A percentile compares a stretch with the other conserved stretches of the same genome.
Evolutionary conservation across 1,284 basidiomycete species (phyloP).

Genomic region (Boletus mariae): DNA sequence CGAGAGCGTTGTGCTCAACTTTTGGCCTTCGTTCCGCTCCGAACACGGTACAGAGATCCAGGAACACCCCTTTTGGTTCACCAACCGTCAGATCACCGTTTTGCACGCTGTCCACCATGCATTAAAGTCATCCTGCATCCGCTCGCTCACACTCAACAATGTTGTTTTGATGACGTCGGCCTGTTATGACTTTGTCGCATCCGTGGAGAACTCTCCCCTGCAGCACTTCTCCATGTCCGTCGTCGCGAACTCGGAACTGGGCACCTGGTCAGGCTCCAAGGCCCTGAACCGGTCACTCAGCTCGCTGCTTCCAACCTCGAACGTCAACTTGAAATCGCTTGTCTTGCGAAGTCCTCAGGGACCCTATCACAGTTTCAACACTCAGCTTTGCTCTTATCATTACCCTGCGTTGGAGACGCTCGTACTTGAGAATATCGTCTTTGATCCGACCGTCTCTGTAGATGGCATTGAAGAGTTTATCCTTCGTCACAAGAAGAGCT

Average conservation of each 20-base stretch:
- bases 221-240: conserved; percentile 31
- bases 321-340: conserved; percentile 22
- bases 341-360: conserved; percentile 27
- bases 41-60: conserved; percentile 23
- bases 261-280: conserved; percentile 32
- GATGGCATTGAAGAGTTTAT: conserved; percentile 31
- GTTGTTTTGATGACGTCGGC: conserved; percentile 23
- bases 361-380: conserved; percentile 27
- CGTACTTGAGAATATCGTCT: conserved; percentile 31
- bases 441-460: conserved; percentile 20
- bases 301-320: conserved; percentile 24
- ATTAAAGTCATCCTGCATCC: conserved; percentile 21
- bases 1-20: conserved; percentile 24
- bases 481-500: conserved; percentile 26
- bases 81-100: conserved; percentile 27
- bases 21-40: conserved; percentile 32
- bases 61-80: conserved; percentile 32
- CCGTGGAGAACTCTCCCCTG: conserved; percentile 26
- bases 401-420: conserved; percentile 30
- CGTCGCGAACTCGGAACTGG: conserved; percentile 30
- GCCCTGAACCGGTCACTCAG: conserved; percentile 25
- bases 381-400: conserved; percentile 16
- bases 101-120: conserved; percentile 25
- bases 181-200: conserved; percentile 29
- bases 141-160: conserved; percentile 27